Evolutionary conservation across 1,139 yeast genomes (phyloP).

Genomic region (Geotrichum australiense): DNA sequence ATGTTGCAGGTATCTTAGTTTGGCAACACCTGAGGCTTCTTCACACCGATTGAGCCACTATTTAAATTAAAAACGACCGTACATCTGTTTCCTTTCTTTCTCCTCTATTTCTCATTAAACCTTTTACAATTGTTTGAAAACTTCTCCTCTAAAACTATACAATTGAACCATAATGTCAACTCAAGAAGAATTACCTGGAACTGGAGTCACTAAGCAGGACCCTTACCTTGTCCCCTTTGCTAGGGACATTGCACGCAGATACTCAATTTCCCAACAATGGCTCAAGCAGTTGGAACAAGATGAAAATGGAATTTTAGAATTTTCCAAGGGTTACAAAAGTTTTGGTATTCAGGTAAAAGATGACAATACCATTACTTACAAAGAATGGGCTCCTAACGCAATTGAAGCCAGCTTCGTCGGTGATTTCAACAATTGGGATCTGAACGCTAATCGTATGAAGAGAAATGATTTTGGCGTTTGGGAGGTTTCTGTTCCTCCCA

Average conservation of each 20-base stretch:
- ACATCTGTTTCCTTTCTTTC: no score
- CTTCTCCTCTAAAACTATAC: no score
- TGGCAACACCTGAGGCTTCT: no score
- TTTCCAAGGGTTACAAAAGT: slow-evolving; percentile 54
- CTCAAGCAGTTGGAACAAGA: slow-evolving; percentile 39
- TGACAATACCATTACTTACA: slow-evolving; percentile 47
- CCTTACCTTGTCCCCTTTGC: slow-evolving; percentile 84
- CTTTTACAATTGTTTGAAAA: no score
- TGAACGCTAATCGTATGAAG: slow-evolving; percentile 47
- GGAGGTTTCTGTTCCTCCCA: slow-evolving; percentile 46
- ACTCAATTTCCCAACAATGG: slow-evolving; percentile 54
- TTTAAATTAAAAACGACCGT: no score
- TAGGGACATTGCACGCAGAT: slow-evolving; percentile 50
- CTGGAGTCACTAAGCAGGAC: slow-evolving; percentile 50
- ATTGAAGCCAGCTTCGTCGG: slow-evolving; percentile 68
- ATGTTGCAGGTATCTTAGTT: no score
- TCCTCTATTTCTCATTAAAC: no score
- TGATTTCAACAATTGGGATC: slow-evolving; percentile 83
- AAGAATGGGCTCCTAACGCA: slow-evolving; percentile 92
- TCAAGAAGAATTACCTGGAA: slow-evolving; percentile 15
- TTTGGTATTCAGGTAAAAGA: slow-evolving; percentile 70
- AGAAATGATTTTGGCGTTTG: slow-evolving; percentile 63
- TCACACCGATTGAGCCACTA: no score
- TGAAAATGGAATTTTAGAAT: slow-evolving; percentile 45
- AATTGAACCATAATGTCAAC: no score